These are phyloP conservation scores for Saksenaea oblongispora DNA, from an alignment of 371 early-diverging fungal genomes.

Conservation along the genomic window DNA sequence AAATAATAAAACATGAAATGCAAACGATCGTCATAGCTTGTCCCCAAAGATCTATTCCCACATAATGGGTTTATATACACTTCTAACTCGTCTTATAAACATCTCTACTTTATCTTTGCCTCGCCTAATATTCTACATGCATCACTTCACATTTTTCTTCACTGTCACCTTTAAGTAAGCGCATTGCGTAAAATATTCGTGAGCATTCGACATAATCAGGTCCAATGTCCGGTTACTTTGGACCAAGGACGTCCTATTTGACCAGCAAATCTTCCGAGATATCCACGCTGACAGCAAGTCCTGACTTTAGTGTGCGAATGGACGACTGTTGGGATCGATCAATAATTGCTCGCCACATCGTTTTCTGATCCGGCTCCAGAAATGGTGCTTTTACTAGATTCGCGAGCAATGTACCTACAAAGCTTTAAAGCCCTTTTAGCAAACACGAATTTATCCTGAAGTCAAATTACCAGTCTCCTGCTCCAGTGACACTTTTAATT, in stretches of 20 bases:
- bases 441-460: neutral
- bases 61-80: no score
- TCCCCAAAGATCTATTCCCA: no score
- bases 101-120: no score
- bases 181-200: no score
- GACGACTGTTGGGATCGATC: constrained; percentile 36
- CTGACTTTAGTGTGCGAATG: constrained; percentile 38
- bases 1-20: no score
- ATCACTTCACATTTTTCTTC: no score
- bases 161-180: no score
- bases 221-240: no score
- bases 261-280: neutral
- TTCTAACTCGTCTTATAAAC: no score
- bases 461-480: constrained; percentile 66
- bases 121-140: no score
- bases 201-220: no score
- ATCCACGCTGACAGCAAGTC: constrained; percentile 33
- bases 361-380: neutral
- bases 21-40: no score
- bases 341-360: constrained; percentile 22
- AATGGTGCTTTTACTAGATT: constrained; percentile 24
- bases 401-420: constrained; percentile 48
- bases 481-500: constrained; percentile 69
- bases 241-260: neutral
- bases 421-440: constrained; percentile 20